These are phyloP conservation scores for Metschnikowia similis DNA, from an alignment of 805 yeast genomes.

Conservation along the genomic window DNA sequence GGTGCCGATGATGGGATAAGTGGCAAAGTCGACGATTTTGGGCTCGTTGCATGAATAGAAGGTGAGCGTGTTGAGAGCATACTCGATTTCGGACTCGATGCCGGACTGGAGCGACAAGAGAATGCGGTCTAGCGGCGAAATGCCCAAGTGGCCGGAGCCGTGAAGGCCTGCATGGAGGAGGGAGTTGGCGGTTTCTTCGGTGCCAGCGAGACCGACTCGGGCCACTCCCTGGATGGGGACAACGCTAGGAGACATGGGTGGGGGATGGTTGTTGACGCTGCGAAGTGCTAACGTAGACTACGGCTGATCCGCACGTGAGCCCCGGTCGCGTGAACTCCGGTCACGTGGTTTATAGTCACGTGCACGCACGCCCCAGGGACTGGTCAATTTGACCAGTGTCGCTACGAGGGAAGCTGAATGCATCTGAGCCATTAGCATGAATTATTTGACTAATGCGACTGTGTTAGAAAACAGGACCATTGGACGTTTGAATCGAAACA, in stretches of 20 bases:
- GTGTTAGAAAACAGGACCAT: no score
- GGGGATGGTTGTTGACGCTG: neutral
- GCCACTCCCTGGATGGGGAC: slow-evolving; percentile 16
- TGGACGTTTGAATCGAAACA: no score
- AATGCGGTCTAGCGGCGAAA: slow-evolving; percentile 60
- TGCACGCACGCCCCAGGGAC: neutral
- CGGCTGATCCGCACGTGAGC: neutral
- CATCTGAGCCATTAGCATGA: no score
- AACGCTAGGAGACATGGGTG: slow-evolving; percentile 12
- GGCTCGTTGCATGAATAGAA: slow-evolving; percentile 49
- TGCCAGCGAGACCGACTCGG: slow-evolving; percentile 10
- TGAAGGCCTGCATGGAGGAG: slow-evolving; percentile 11
- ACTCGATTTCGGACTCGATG: slow-evolving; percentile 61
- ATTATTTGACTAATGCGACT: no score
- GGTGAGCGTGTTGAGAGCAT: slow-evolving; percentile 59
- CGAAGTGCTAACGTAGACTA: neutral
- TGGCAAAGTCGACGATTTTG: slow-evolving; percentile 44
- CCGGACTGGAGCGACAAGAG: slow-evolving; percentile 66
- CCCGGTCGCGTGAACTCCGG: neutral
- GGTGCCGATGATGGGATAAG: slow-evolving; percentile 39
- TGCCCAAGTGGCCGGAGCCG: slow-evolving; percentile 47
- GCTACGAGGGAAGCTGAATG: no score
- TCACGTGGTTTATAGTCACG: neutral
- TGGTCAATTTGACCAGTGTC: no score
- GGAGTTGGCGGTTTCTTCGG: slow-evolving; percentile 11